Percentiles rank a stretch among this genome's conserved stretches.
phyloP scores from a whole-genome alignment of 192 early-diverging fungal species.

The Radiomyces spectabilis region DNA sequence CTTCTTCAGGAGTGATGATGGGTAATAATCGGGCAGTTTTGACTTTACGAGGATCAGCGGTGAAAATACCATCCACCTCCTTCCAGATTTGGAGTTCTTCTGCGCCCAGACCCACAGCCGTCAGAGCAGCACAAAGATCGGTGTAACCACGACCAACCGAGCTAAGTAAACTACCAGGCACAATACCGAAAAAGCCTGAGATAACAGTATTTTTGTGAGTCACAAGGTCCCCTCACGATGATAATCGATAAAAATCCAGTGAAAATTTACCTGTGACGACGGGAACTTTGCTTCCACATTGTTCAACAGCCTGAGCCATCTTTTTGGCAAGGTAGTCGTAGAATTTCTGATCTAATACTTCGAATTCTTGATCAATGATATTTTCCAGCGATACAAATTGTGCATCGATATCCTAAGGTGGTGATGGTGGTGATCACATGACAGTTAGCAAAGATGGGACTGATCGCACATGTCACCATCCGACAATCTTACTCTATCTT shows the following conservation, averaged over 20 bases:
- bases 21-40: constrained; percentile 75
- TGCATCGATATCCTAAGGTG: constrained; percentile 68
- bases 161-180: constrained; percentile 83
- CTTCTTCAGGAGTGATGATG: constrained; percentile 96
- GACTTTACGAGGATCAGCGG: constrained; percentile 96
- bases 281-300: constrained; percentile 64
- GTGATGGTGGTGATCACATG: too few species aligned
- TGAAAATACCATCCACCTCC: constrained; percentile 99
- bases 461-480: too few species aligned
- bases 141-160: constrained; percentile 98
- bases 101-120: constrained; percentile 83
- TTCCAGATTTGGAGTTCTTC: constrained; percentile 98
- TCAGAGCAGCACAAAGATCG: constrained; percentile 91
- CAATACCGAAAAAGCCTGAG: constrained; percentile 91
- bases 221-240: too few species aligned
- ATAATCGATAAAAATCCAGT: neutral
- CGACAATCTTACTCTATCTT: constrained; percentile 48
- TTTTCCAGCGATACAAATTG: constrained; percentile 85
- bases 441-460: too few species aligned
- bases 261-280: constrained; percentile 73
- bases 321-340: constrained; percentile 84
- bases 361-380: constrained; percentile 76
- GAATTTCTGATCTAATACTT: constrained; percentile 87
- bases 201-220: neutral
- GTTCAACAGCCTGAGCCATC: constrained; percentile 51